A percentile compares a stretch with the other conserved stretches of the same genome.
These are phyloP conservation scores for Aspergillus sclerotialis DNA, from an alignment of 2,329 filamentous ascomycete species.

Conservation along the genomic window DNA sequence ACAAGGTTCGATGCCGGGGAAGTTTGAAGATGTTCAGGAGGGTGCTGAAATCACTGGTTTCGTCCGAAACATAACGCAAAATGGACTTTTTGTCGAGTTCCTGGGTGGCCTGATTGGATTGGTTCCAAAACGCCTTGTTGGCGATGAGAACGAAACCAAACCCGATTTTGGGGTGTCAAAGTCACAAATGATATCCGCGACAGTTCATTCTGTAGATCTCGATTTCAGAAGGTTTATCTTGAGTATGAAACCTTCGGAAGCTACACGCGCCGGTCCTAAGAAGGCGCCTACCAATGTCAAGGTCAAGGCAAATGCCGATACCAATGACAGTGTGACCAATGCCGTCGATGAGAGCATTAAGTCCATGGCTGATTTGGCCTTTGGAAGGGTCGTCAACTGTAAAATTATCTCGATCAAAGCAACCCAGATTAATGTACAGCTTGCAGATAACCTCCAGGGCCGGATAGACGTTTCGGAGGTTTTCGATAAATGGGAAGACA, in stretches of 20 bases:
- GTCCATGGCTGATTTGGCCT: slow-evolving; percentile 63
- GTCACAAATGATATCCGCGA: slow-evolving; percentile 67
- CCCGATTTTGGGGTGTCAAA: slow-evolving; percentile 73
- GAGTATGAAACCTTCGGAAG: slow-evolving; percentile 47
- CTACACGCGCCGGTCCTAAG: slow-evolving; percentile 44
- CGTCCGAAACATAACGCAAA: slow-evolving; percentile 73
- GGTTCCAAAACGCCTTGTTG: slow-evolving; percentile 70
- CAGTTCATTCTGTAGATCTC: slow-evolving; percentile 64
- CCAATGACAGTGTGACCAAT: slow-evolving; percentile 40
- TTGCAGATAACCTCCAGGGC: slow-evolving; percentile 84
- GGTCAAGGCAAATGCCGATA: slow-evolving; percentile 28
- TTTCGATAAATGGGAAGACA: slow-evolving; percentile 82
- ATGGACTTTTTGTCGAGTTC: slow-evolving; percentile 85
- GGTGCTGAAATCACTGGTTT: slow-evolving; percentile 68
- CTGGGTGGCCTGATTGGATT: slow-evolving; percentile 68
- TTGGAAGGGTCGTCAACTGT: slow-evolving; percentile 69
- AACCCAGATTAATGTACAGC: slow-evolving; percentile 84
- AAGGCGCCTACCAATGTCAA: slow-evolving; percentile 21
- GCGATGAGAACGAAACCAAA: slow-evolving; percentile 59
- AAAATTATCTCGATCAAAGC: slow-evolving; percentile 77
- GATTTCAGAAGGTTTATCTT: slow-evolving; percentile 63
- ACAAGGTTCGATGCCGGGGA: slow-evolving; percentile 62
- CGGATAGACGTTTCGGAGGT: slow-evolving; percentile 86
- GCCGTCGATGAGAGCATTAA: slow-evolving; percentile 59
- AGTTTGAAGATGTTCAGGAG: slow-evolving; percentile 64